A percentile compares a stretch with the other conserved stretches of the same genome.
phyloP scores from a whole-genome alignment of 345 rosid species.

The Rubroshorea leprosula region DNA sequence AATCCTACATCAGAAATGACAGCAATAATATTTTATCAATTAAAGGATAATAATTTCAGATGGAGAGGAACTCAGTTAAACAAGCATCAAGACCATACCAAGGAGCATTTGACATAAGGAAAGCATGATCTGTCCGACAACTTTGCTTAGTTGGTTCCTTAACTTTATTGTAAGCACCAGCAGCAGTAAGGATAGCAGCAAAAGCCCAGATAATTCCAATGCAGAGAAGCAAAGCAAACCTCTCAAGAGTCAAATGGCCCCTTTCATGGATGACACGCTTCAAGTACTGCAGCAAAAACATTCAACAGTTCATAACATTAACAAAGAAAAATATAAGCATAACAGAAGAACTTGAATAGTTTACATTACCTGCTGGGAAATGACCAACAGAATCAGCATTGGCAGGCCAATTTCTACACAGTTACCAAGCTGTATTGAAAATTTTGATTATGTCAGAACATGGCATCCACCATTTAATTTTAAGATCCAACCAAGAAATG shows the following conservation, averaged over 20 bases:
- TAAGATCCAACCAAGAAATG: background rate
- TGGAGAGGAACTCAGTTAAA: background rate
- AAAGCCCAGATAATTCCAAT: slow-evolving; percentile 80
- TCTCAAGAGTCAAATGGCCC: slow-evolving; percentile 47
- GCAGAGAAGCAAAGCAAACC: slow-evolving; percentile 81
- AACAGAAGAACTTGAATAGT: background rate
- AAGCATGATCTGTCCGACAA: slow-evolving; percentile 74
- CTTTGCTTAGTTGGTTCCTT: slow-evolving; percentile 50
- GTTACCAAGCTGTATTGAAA: slow-evolving; percentile 66
- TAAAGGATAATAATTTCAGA: background rate
- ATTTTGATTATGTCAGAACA: slow-evolving; percentile 10
- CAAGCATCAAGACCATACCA: slow-evolving; percentile 41
- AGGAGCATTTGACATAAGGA: slow-evolving; percentile 71
- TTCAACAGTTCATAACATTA: slow-evolving; percentile 5
- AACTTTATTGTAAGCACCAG: slow-evolving; percentile 91
- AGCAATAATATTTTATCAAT: background rate
- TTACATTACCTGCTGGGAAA: slow-evolving; percentile 64
- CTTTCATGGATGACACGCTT: slow-evolving; percentile 32
- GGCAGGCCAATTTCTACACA: slow-evolving; percentile 96
- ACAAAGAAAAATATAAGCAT: background rate
- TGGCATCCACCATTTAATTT: background rate
- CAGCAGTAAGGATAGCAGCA: slow-evolving; percentile 83
- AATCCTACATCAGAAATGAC: slow-evolving; percentile 49
- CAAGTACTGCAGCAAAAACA: slow-evolving; percentile 51
- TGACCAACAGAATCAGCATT: slow-evolving; percentile 69